phyloP scores from a whole-genome alignment of 2,329 filamentous ascomycete species.

The Colletotrichum sp. region DNA sequence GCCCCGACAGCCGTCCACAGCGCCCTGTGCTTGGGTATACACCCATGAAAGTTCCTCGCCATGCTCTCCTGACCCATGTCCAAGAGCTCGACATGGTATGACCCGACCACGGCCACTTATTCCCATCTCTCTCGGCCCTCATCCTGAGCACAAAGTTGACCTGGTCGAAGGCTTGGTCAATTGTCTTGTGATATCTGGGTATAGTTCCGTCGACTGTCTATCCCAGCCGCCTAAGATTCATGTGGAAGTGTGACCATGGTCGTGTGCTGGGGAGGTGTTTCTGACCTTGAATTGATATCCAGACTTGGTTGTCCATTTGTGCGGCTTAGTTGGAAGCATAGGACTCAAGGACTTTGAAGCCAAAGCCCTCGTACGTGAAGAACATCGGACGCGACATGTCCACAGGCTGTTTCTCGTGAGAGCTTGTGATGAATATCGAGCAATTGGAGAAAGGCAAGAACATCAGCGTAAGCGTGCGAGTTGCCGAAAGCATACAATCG shows the following conservation, averaged over 20 bases:
- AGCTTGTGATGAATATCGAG: no score
- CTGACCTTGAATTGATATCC: background rate
- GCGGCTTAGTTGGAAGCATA: background rate
- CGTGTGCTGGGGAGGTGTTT: background rate
- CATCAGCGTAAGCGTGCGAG: no score
- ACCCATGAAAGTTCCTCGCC: background rate
- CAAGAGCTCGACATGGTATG: background rate
- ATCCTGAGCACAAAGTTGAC: background rate
- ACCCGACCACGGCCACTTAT: background rate
- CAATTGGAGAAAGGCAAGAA: no score
- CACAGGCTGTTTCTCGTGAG: no score
- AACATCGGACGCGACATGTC: background rate
- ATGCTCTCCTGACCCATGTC: background rate
- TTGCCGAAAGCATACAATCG: no score
- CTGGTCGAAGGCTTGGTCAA: background rate
- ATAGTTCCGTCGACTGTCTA: no score
- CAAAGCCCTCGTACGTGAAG: background rate
- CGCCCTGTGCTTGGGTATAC: background rate
- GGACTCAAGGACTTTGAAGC: background rate
- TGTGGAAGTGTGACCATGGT: rapidly evolving
- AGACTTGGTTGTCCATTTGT: background rate
- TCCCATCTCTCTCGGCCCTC: background rate
- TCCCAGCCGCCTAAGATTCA: background rate
- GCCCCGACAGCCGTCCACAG: background rate
- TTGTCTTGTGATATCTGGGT: no score